Conservation (phyloP, 345 rosid genomes). For the Brassica cretica region DNA sequence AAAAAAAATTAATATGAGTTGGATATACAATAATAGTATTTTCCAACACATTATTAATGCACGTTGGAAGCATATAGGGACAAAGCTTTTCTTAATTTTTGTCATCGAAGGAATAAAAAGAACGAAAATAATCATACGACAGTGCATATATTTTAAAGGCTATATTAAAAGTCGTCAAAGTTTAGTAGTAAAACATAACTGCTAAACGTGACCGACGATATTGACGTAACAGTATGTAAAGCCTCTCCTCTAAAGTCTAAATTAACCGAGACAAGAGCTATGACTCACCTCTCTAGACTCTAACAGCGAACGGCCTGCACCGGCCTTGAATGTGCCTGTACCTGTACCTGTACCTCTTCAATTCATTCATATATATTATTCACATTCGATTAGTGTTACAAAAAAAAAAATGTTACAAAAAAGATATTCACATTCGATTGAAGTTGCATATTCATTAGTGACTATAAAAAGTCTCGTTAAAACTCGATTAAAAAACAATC, state of each 20-base stretch:
- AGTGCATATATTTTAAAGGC: not conserved
- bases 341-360: not conserved
- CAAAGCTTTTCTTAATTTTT: constrained; percentile 20
- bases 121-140: constrained; percentile 21
- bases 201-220: constrained; percentile 25
- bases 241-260: not conserved
- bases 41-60: constrained; percentile 32
- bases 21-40: constrained; percentile 18
- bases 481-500: not conserved
- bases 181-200: constrained; percentile 12
- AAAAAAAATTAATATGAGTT: not conserved
- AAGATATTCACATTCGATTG: not conserved
- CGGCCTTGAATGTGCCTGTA: not conserved
- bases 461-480: not conserved
- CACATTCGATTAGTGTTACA: not conserved
- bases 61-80: constrained; percentile 43
- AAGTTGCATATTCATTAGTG: not conserved
- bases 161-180: constrained; percentile 8
- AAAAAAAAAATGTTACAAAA: no score
- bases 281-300: constrained; percentile 8
- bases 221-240: constrained; percentile 16
- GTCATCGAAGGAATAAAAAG: constrained; percentile 39
- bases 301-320: constrained; percentile 6
- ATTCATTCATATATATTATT: not conserved
- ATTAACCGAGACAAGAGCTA: constrained; percentile 18